Base-by-base conservation (phyloP, 2,329 filamentous ascomycete genomes). In the Cadophora sp. region DNA sequence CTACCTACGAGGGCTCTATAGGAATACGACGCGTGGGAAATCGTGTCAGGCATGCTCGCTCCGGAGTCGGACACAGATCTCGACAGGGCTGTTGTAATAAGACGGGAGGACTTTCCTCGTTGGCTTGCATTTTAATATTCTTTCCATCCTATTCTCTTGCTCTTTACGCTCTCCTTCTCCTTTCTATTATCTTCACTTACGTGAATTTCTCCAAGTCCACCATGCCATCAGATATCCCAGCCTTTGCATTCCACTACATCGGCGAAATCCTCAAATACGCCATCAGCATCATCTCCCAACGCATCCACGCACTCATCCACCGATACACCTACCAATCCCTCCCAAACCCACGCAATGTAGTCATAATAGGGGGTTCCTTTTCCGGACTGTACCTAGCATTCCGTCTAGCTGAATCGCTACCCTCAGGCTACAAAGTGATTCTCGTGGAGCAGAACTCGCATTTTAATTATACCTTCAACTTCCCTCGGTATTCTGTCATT, bases 361-460 rank as follows among this genome's bases (percentile, higher is more conserved):
- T 83, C 24, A 72, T 83, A 1, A 69, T 84, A 18, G 82, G 82
- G 33, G 82, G 78, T 9, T 83, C 81, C 0, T 84, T 82, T 66
- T 80, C 78, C 0, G 82, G 82, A 2, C 74, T 77, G 27, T 72
- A 76, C 22, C 70, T 79, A 13, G 79, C 77, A 0, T 73, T 75
- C 30, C 72, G 73, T 8, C 77, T 83, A 0, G 73, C 77, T 1
- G 74, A 80, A 27, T 76, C 79, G 0, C 67, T 84, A 0, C 81
- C 82, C 0, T 79, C 78, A 0, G 80, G 81, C 3, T 83, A 80
- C 66, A 74, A 79, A 58, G 81, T 85, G 1, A 69, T 85, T 0
- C 69, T 85, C 5, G 75, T 86, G 33, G 84, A 86, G 68, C 82
- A 80, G 61, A 83, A 84, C 65, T 81, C 80, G 9, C 84, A 86